These are phyloP conservation scores for Cladorrhinum samala DNA, from an alignment of 495 filamentous ascomycete genomes.

Conservation along the genomic window DNA sequence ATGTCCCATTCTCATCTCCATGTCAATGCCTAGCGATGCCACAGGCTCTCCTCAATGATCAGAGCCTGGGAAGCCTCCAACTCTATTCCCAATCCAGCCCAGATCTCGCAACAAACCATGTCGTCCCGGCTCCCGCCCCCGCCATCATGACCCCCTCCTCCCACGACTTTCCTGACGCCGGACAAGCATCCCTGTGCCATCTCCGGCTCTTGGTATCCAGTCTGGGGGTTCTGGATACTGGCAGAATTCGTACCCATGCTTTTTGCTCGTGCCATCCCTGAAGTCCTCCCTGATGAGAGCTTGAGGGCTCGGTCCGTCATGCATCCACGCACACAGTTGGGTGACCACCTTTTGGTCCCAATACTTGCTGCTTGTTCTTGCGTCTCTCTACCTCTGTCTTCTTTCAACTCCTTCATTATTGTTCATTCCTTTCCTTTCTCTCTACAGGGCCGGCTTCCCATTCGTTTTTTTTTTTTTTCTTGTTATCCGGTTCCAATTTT, in stretches of 20 bases:
- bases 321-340: constrained; percentile 19
- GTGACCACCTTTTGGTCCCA: constrained; percentile 13
- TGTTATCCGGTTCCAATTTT: constrained; percentile 18
- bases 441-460: constrained; percentile 20
- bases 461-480: constrained; percentile 13
- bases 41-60: background rate
- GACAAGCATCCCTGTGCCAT: constrained; percentile 14
- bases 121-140: constrained; percentile 1
- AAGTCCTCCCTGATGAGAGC: constrained; percentile 13
- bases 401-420: constrained; percentile 2
- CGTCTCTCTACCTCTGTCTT: constrained; percentile 24
- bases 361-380: constrained; percentile 32
- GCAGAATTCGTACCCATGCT: constrained; percentile 15
- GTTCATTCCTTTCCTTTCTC: constrained; percentile 21
- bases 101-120: background rate
- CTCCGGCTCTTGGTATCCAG: constrained; percentile 16
- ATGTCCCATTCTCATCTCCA: background rate
- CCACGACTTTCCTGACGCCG: constrained; percentile 8
- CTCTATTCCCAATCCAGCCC: constrained; percentile 10
- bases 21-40: background rate
- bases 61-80: constrained; percentile 1
- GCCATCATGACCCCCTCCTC: constrained; percentile 9
- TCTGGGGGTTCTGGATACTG: constrained; percentile 14
- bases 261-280: constrained; percentile 14
- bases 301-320: constrained; percentile 20